These are phyloP conservation scores for Penicillium sp. DNA, from an alignment of 2,329 filamentous ascomycete genomes.

Conservation along the genomic window DNA sequence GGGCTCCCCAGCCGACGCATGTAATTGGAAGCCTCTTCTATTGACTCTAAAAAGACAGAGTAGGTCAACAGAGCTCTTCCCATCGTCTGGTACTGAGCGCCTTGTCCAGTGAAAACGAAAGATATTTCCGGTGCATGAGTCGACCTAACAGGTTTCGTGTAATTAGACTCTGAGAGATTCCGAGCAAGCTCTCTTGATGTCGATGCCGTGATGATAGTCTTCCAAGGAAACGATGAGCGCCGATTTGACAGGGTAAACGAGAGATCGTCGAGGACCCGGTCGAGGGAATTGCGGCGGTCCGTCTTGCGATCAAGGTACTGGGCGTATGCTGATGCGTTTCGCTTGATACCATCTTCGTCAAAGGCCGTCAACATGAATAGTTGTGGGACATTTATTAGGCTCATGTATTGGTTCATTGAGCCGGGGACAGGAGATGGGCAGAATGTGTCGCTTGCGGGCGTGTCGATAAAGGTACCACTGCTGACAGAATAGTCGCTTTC, in stretches of 20 bases:
- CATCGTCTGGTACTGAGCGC: conserved; percentile 36
- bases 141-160: conserved; percentile 7
- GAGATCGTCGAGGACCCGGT: conserved; percentile 16
- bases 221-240: conserved; percentile 16
- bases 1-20: conserved; percentile 22
- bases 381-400: conserved; percentile 4
- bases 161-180: conserved; percentile 14
- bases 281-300: neutral
- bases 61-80: conserved; percentile 29
- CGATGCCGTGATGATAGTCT: conserved; percentile 14
- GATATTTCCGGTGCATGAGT: conserved; percentile 15
- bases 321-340: conserved; percentile 13
- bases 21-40: conserved; percentile 23
- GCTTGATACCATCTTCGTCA: conserved; percentile 23
- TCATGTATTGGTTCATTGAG: neutral
- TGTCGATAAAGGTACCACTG: conserved; percentile 7
- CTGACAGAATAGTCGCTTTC: conserved; percentile 10
- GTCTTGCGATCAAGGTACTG: conserved; percentile 12
- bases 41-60: conserved; percentile 16
- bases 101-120: conserved; percentile 40
- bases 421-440: conserved; percentile 6
- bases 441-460: conserved; percentile 10
- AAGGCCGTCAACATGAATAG: conserved; percentile 20
- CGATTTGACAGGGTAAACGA: conserved; percentile 22
- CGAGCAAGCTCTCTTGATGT: conserved; percentile 13